Evolutionary conservation across 805 yeast species (phyloP), one percentile per base, ranked within the genome.

Genomic region (Candida boleticola): DNA sequence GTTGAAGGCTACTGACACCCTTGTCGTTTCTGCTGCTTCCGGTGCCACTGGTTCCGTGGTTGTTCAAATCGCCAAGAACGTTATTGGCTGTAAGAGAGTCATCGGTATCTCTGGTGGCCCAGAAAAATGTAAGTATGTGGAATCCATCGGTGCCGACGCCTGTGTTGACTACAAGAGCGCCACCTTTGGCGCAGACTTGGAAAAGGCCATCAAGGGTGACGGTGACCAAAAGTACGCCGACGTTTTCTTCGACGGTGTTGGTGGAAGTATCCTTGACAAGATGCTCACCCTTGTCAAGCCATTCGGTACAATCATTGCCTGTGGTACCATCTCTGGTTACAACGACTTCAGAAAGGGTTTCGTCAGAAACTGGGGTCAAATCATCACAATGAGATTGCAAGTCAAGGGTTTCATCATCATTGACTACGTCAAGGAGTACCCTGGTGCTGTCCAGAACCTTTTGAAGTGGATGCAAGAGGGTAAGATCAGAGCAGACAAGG

Each of bases 21-120:
- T 77, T 49, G 60, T 80, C 35, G 64, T 82, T 35, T 75, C 82
- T 16, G 87, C 85, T 43, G 88, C 88, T 11, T 74, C 83, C 5
- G 89, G 89, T 46, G 85, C 86, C n/a, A 82, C 83, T n/a, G 88
- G 88, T 11, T 71, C 79, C 20, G 61, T 72, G 37, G 76, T 68
- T 37, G 76, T 80, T 17, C 86, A 81, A 56, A 55, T 82, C 10
- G 82, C 85, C 32, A 64, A 77, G 45, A 62, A 73, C 30, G 58
- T 76, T 9, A 67, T 74, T 54, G 74, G 75, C 29, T 83, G 83
- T 22, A 60, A 69, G 33, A 74, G 68, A 49, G 81, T 82, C 20
- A 69, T 80, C 54, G 87, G 82, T 33, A 73, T 80, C 48, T 78
- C 85, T 14, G 85, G 87, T 42, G 75, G 81, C 7, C 68, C 61